These are phyloP conservation scores for Dioscorea cayenensis DNA, from an alignment of 116 monocot genomes.

Conservation along the genomic window DNA sequence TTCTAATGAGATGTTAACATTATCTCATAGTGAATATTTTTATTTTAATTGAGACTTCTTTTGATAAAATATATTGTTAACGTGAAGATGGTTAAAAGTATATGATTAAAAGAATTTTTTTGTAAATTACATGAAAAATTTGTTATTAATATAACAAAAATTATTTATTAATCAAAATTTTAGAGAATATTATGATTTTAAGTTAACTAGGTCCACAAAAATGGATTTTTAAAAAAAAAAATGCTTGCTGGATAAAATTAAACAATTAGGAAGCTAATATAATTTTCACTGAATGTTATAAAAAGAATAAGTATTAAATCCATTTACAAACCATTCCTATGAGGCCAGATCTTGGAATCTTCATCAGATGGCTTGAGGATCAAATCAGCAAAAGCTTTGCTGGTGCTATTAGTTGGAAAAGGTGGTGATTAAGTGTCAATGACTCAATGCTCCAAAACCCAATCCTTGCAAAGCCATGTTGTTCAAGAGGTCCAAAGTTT, in stretches of 20 bases:
- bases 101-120: too few species aligned
- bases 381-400: constrained; percentile 39
- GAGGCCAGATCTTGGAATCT: constrained; percentile 37
- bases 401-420: constrained; percentile 22
- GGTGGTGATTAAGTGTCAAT: constrained; percentile 39
- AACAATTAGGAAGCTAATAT: background rate
- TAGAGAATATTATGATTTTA: too few species aligned
- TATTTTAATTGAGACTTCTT: too few species aligned
- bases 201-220: background rate
- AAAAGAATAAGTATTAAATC: background rate
- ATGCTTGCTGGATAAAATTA: background rate
- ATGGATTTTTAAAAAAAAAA: background rate
- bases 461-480: constrained; percentile 46
- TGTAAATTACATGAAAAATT: too few species aligned
- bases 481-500: constrained; percentile 26
- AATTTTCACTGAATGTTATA: background rate
- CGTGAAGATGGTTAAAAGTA: too few species aligned
- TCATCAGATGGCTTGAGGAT: constrained; percentile 42
- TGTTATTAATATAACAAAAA: too few species aligned
- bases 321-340: constrained; percentile 20
- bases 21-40: too few species aligned
- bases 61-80: too few species aligned
- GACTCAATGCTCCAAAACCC: constrained; percentile 37
- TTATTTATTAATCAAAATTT: too few species aligned
- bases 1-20: too few species aligned